Conservation (phyloP, 108 stramenopile species). For the Asterionellopsis glacialis region DNA sequence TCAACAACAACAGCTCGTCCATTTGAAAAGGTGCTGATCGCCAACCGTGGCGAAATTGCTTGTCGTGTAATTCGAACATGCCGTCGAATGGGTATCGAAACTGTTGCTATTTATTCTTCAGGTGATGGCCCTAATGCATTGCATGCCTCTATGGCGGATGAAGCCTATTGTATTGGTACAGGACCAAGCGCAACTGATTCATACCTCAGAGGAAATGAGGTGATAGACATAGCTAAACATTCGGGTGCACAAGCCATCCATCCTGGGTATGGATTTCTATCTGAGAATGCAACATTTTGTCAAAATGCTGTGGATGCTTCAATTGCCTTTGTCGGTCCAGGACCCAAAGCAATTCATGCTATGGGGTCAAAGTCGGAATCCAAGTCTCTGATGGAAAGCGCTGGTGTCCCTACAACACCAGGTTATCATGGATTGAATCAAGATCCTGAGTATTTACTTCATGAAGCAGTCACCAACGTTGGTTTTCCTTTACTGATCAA, state of each 20-base stretch:
- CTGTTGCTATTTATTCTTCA: slow-evolving; percentile 81
- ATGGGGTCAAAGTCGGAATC: slow-evolving; percentile 92
- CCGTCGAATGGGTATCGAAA: slow-evolving; percentile 57
- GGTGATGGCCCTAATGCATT: slow-evolving; percentile 76
- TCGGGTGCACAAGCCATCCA: slow-evolving; percentile 90
- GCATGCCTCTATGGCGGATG: slow-evolving; percentile 53
- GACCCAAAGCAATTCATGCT: slow-evolving; percentile 54
- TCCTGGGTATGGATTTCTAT: slow-evolving; percentile 92
- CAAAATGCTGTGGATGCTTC: slow-evolving; percentile 37
- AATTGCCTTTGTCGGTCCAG: slow-evolving; percentile 86
- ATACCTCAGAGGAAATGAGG: slow-evolving; percentile 74
- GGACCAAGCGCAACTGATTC: slow-evolving; percentile 61
- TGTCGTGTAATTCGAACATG: slow-evolving; percentile 87
- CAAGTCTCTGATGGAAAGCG: slow-evolving; percentile 61
- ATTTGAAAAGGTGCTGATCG: slow-evolving; percentile 77
- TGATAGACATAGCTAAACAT: slow-evolving; percentile 54
- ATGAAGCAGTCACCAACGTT: slow-evolving; percentile 37
- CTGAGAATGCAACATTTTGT: slow-evolving; percentile 88
- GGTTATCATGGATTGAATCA: slow-evolving; percentile 66
- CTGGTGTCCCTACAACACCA: slow-evolving; percentile 83
- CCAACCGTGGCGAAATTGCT: slow-evolving; percentile 96
- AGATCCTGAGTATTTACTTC: slow-evolving; percentile 33
- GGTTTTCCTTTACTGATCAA: slow-evolving; percentile 84
- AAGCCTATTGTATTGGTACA: slow-evolving; percentile 80
- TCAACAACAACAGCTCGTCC: slow-evolving; percentile 10